Conservation (phyloP, 2,329 filamentous ascomycete species). For the Claviceps sorghi region DNA sequence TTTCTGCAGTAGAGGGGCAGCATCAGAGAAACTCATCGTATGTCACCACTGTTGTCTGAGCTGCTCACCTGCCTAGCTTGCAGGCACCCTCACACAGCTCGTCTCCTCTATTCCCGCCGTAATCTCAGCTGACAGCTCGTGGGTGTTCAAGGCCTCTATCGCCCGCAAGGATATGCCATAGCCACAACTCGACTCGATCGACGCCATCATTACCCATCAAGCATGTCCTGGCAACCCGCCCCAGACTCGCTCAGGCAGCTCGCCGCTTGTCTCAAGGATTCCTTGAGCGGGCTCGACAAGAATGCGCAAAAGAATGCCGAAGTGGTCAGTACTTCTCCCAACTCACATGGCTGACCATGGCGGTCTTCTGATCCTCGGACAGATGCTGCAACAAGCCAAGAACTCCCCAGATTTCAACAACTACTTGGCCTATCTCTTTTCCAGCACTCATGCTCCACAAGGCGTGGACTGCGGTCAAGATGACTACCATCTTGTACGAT, state of each 20-base stretch:
- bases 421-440: slow-evolving; percentile 86
- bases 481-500: slow-evolving; percentile 63
- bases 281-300: slow-evolving; percentile 70
- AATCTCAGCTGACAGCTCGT: neutral
- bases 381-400: slow-evolving; percentile 92
- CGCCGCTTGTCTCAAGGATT: slow-evolving; percentile 78
- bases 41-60: neutral
- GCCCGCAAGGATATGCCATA: neutral
- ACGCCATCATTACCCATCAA: slow-evolving; percentile 12
- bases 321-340: slow-evolving; percentile 41
- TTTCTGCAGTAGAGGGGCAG: slow-evolving; percentile 3
- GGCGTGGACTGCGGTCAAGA: slow-evolving; percentile 43
- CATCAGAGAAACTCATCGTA: neutral
- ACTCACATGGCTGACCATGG: neutral
- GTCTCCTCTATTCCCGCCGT: neutral
- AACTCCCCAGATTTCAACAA: slow-evolving; percentile 88
- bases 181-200: neutral
- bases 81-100: neutral
- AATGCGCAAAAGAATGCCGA: slow-evolving; percentile 79
- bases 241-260: slow-evolving; percentile 81
- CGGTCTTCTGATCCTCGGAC: slow-evolving; percentile 7
- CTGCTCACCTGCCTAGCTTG: neutral
- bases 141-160: neutral
- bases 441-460: slow-evolving; percentile 47
- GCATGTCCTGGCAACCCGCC: slow-evolving; percentile 87